Base-by-base conservation (phyloP, 257 asterid genomes). In the Voacanga thouarsii region DNA sequence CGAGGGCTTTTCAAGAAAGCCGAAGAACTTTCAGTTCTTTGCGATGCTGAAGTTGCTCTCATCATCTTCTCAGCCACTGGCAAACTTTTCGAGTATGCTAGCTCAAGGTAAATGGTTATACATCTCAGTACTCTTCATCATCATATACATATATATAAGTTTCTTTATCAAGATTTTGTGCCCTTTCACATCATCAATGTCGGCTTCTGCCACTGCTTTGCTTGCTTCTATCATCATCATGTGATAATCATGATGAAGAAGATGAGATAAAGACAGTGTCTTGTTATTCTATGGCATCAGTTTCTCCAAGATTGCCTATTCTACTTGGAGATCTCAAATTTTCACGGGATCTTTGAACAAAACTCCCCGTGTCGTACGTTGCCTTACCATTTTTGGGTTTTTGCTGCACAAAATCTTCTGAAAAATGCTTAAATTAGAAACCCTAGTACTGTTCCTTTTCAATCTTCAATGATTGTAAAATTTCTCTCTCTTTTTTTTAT, bases 1-100 rank as follows among this genome's bases (percentile, higher is more conserved):
- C 69, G 83, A 64, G 89, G 89, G 39, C 75, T 85, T 14, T 78
- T 85, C 69, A 85, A 85, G 85, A 85, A 85, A 79, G 89, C 89
- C 50, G 83, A 76, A 53, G 89, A 85, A 67, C 87, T 85, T 45
- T 71, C 85, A 0, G 83, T 85, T 56, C 79, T 85, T 1, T 85
- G 89, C 66, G 89, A 85, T 85, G 89, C 83, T 55, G 80, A 85
- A 26, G 83, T 85, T 80, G 83, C 84, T 30, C 83, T 85, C 71
- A 80, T 85, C 67, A 72, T 85, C 67, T 85, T 85, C 87, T 85
- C 89, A 9, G 73, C 86, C 33, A 85, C 89, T 37, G 86, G 87
- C 7, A 85, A 83, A 71, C 74, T 85, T 2, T 85, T 83, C 74
- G 80, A 85, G 14, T 83, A 21, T 60, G 59, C 89, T 15, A 85